Conservation (phyloP, 1,139 yeast species). For the Yamadazyma jaroonii region DNA sequence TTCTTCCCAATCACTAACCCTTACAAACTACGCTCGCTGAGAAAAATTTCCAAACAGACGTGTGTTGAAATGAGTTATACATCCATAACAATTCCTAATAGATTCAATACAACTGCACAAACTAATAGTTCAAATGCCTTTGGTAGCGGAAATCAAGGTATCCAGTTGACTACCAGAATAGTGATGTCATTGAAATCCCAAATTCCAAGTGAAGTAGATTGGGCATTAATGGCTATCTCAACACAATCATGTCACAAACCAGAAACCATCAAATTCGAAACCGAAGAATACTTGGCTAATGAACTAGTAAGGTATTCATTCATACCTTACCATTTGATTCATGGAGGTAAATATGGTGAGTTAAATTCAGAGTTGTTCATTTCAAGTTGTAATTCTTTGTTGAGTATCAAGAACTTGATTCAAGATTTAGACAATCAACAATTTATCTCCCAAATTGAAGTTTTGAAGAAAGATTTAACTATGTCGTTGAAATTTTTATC, state of each 20-base stretch:
- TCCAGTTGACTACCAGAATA: slow-evolving; percentile 56
- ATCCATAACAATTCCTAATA: slow-evolving; percentile 1
- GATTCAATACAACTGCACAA: not conserved
- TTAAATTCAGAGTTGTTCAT: slow-evolving; percentile 35
- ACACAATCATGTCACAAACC: slow-evolving; percentile 54
- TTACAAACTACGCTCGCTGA: slow-evolving; percentile 1
- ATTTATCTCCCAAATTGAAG: slow-evolving; percentile 57
- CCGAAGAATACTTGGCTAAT: slow-evolving; percentile 46
- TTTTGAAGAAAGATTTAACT: slow-evolving; percentile 44
- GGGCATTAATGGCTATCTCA: slow-evolving; percentile 63
- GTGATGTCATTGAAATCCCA: slow-evolving; percentile 63
- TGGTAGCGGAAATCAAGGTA: slow-evolving; percentile 54
- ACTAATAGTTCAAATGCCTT: slow-evolving; percentile 5
- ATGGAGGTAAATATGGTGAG: slow-evolving; percentile 21
- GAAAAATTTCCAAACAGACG: slow-evolving; percentile 3
- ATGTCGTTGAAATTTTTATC: slow-evolving; percentile 50
- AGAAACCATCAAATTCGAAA: slow-evolving; percentile 46
- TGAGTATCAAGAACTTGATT: slow-evolving; percentile 74
- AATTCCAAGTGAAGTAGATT: slow-evolving; percentile 56
- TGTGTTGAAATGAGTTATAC: slow-evolving; percentile 3
- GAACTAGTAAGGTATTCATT: slow-evolving; percentile 47
- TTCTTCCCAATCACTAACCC: too few species aligned
- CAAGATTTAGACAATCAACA: slow-evolving; percentile 86
- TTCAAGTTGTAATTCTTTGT: slow-evolving; percentile 57
- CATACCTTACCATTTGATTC: slow-evolving; percentile 27